Conservation (phyloP, 208 protist species). For the Acanthamoeba healyi region DNA sequence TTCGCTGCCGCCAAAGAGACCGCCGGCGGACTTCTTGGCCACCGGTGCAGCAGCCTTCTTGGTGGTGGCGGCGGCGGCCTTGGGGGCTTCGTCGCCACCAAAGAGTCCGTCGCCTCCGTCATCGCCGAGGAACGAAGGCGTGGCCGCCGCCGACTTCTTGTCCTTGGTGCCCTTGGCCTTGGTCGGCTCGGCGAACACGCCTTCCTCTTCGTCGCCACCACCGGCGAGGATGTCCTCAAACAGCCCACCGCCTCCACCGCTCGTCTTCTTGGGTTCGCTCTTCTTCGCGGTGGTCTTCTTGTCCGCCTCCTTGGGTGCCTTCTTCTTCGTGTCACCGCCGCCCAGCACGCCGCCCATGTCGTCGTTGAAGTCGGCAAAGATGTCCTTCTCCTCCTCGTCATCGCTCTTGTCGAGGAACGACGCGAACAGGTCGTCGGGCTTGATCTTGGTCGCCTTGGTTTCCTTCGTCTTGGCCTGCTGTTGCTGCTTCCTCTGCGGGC, state of each 20-base stretch:
- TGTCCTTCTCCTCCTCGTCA: conserved; percentile 34
- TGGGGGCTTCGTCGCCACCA: not conserved
- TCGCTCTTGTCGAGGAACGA: conserved; percentile 43
- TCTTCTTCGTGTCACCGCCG: not conserved
- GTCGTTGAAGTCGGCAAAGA: conserved; percentile 4
- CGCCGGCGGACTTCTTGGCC: conserved; percentile 24
- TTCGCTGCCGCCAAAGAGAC: conserved; percentile 10
- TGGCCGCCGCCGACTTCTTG: not conserved
- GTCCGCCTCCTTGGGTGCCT: not conserved
- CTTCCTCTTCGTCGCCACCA: not conserved
- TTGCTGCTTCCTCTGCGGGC: not conserved
- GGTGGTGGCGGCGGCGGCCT: not conserved
- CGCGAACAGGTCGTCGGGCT: conserved; percentile 19
- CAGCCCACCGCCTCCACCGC: not conserved
- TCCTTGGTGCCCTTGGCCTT: not conserved
- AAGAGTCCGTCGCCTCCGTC: not conserved
- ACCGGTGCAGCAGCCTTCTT: not conserved
- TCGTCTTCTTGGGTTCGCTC: not conserved
- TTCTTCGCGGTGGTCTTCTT: not conserved
- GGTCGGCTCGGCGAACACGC: not conserved
- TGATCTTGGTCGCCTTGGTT: conserved; percentile 19
- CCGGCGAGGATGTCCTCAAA: not conserved
- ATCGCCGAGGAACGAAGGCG: not conserved
- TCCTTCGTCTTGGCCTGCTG: not conserved
- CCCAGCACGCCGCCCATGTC: not conserved